Evolutionary conservation across 2,329 filamentous ascomycete genomes (phyloP).

Genomic region (Ploettnerulaceae sp.): DNA sequence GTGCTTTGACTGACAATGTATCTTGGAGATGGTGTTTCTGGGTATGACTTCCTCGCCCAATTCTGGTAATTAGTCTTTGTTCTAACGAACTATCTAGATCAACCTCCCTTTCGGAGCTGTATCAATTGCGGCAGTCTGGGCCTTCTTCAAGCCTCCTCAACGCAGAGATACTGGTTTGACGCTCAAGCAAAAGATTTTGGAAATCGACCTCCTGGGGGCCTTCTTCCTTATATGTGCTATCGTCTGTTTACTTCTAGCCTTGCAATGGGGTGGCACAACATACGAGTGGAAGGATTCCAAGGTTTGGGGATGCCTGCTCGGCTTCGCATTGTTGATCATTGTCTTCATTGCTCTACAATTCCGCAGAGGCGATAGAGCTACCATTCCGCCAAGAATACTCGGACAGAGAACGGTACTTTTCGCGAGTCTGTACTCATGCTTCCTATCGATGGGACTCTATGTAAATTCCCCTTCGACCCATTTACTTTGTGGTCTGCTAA

Average conservation of each 20-base stretch:
- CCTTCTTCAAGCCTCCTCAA: conserved; percentile 42
- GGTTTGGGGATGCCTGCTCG: conserved; percentile 43
- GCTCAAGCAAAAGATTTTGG: conserved; percentile 37
- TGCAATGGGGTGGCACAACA: conserved; percentile 45
- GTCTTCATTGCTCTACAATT: conserved; percentile 40
- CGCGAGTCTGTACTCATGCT: conserved; percentile 34
- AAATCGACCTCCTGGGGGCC: conserved; percentile 46
- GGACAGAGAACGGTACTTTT: conserved; percentile 36
- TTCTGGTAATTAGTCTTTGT: conserved; percentile 15
- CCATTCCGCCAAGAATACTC: conserved; percentile 45
- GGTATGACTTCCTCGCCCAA: conserved; percentile 40
- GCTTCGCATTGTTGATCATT: conserved; percentile 33
- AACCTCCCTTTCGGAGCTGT: conserved; percentile 41
- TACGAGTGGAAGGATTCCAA: conserved; percentile 41
- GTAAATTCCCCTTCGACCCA: conserved; percentile 16
- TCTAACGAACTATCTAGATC: conserved; percentile 30
- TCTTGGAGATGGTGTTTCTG: conserved; percentile 38
- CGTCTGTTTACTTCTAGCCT: conserved; percentile 42
- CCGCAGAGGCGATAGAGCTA: conserved; percentile 44
- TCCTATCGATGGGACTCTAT: conserved; percentile 34
- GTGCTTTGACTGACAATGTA: conserved; percentile 37
- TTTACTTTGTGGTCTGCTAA: conserved; percentile 35
- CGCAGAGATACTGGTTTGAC: conserved; percentile 31
- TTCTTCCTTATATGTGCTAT: conserved; percentile 43
- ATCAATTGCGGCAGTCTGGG: conserved; percentile 36